Evolutionary conservation across 2,329 filamentous ascomycete species (phyloP).

Genomic region (Macrophomina pseudophaseolina): DNA sequence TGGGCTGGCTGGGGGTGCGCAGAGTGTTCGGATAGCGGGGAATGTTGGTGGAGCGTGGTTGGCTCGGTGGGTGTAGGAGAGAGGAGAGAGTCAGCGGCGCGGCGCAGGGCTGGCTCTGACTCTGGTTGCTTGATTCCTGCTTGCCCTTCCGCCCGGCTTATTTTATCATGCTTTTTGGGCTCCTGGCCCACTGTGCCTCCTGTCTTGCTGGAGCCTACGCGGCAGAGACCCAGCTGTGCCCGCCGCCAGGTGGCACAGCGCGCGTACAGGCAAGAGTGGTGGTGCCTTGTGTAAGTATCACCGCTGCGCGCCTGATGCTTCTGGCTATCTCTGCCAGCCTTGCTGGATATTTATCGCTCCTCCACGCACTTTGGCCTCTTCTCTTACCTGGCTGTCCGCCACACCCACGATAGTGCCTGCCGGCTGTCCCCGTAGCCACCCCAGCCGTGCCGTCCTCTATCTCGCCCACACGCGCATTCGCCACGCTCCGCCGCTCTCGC

Average conservation of each 20-base stretch:
- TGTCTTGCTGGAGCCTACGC: neutral
- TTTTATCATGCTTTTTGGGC: conserved; percentile 1
- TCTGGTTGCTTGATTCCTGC: neutral
- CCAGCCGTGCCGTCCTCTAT: neutral
- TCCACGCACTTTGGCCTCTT: neutral
- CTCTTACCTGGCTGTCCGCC: neutral
- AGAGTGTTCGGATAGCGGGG: neutral
- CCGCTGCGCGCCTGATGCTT: neutral
- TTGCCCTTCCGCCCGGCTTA: neutral
- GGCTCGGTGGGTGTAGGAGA: neutral
- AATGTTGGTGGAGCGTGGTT: neutral
- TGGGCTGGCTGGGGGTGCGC: neutral
- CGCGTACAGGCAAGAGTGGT: neutral
- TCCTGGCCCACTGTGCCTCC: neutral
- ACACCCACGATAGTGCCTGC: too few species aligned
- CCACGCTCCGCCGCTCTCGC: neutral
- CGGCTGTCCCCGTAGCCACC: too few species aligned
- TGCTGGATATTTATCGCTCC: neutral
- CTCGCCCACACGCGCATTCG: neutral
- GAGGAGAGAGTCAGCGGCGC: neutral
- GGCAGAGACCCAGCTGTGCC: neutral
- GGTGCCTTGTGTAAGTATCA: too few species aligned
- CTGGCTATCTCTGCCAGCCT: neutral
- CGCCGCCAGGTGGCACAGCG: conserved; percentile 1
- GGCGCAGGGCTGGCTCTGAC: conserved; percentile 1